Evolutionary conservation across 768 basidiomycete species (phyloP).

Genomic region (Naganishia randhawae): DNA sequence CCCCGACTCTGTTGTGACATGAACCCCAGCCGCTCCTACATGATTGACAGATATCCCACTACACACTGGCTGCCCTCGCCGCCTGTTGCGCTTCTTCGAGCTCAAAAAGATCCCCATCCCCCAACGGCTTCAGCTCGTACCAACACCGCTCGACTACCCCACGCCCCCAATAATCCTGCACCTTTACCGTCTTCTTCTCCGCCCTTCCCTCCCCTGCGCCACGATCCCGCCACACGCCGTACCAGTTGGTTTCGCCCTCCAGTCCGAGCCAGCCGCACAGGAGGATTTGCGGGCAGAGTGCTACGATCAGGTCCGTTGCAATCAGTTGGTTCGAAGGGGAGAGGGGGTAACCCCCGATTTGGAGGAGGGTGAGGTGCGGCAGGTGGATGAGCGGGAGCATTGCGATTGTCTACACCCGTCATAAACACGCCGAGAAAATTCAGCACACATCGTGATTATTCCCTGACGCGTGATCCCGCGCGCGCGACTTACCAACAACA

Average conservation of each 20-base stretch:
- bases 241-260: slow-evolving; percentile 45
- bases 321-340: slow-evolving; percentile 29
- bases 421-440: background rate
- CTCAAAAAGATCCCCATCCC: slow-evolving; percentile 36
- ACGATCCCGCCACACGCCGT: slow-evolving; percentile 43
- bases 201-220: no score
- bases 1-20: no score
- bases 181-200: background rate
- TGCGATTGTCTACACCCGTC: slow-evolving; percentile 31
- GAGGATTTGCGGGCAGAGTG: slow-evolving; percentile 33
- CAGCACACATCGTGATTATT: background rate
- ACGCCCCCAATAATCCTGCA: slow-evolving; percentile 15
- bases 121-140: slow-evolving; percentile 30
- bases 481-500: slow-evolving; percentile 36
- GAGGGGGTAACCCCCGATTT: slow-evolving; percentile 46
- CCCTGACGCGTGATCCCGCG: background rate
- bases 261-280: slow-evolving; percentile 42
- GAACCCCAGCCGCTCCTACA: no score
- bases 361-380: slow-evolving; percentile 41
- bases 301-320: slow-evolving; percentile 33
- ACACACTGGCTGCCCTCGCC: no score
- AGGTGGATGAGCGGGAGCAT: slow-evolving; percentile 36
- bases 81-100: slow-evolving; percentile 33
- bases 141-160: slow-evolving; percentile 24
- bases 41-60: no score